These are phyloP conservation scores for Lupinus albus DNA, from an alignment of 306 rosid genomes.

Conservation along the genomic window DNA sequence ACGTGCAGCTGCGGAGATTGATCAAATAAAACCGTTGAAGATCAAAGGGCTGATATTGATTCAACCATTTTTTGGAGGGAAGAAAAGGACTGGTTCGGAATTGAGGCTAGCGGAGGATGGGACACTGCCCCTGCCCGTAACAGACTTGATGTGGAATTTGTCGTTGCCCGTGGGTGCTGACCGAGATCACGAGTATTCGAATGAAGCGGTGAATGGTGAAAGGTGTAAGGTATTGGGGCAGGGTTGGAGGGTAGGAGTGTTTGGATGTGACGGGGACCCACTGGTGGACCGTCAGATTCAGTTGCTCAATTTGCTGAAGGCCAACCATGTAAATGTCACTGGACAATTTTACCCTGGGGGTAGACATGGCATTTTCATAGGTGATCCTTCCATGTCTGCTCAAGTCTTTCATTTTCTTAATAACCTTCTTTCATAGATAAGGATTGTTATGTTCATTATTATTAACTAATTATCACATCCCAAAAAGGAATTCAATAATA, in stretches of 20 bases:
- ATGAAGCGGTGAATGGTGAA: conserved; percentile 54
- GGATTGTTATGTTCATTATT: too few species aligned
- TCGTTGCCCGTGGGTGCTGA: conserved; percentile 53
- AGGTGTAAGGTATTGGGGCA: conserved; percentile 33
- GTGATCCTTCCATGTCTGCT: conserved; percentile 41
- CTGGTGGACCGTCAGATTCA: conserved; percentile 51
- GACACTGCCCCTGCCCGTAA: conserved; percentile 22
- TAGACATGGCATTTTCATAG: conserved; percentile 45
- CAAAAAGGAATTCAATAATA: too few species aligned
- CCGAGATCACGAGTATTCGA: conserved; percentile 58
- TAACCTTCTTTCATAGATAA: too few species aligned
- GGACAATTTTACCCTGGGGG: conserved; percentile 47
- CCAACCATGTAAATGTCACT: conserved; percentile 41
- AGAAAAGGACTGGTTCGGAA: conserved; percentile 51
- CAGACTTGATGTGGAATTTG: conserved; percentile 54
- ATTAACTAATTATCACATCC: too few species aligned
- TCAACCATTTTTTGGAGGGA: conserved; percentile 63
- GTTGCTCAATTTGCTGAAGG: conserved; percentile 37
- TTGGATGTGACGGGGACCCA: conserved; percentile 54
- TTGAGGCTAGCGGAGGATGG: conserved; percentile 36
- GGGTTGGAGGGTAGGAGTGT: conserved; percentile 51
- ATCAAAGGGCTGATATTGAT: conserved; percentile 54
- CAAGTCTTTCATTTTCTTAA: too few species aligned
- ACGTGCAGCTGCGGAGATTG: conserved; percentile 42
- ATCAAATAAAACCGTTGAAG: conserved; percentile 39